Evolutionary conservation across 1,139 yeast species (phyloP), one percentile per base, ranked within the genome.

Genomic region (Candida tetrigidarum): DNA sequence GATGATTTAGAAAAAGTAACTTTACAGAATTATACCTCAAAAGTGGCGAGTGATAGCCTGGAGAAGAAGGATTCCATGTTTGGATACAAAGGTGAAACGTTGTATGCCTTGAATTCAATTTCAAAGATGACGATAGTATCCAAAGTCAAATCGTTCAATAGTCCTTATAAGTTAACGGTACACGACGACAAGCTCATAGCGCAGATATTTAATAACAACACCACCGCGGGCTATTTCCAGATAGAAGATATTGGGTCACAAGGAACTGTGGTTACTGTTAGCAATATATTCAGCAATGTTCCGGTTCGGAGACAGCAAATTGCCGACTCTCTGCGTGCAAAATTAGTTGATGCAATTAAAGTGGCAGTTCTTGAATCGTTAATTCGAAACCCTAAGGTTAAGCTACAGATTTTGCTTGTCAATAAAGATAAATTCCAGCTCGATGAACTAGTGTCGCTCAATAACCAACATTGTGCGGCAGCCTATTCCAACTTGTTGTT

Each of bases 11-110:
- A 74, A 0, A 58, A 82, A 18, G 71, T 86, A 35, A 84, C 96
- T 48, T 75, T 81, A 49, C 69, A 88, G 33, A 79, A 84, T 59
- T 80, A 88, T 26, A 90, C 97, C 0, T 87, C 96, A 0, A 91
- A 89, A 56, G 60, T 86, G 6, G 48, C 59, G 0, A 58, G 77
- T 47, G 81, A 12, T 4, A 18, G 9, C 3, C n/a, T n/a, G n/a
- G n/a, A n/a, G n/a, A 11, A 32, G n/a, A 78, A 9, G 90, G 86
- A 48, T 60, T 86, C 64, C 2, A 84, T 93, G 0, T 83, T 83
- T 59, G 96, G 96, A 0, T 89, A 85, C 58, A 71, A 92, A 50
- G 97, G 97, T 6, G 93, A 88, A 59, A 93, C 96, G 0, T 64
- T 91, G 38, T 83, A 87, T 23, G 80, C 86, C 46, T 79, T 90